A percentile compares a stretch with the other conserved stretches of the same genome.
Evolutionary conservation across 306 rosid species (phyloP).

Genomic region (Prunus padus): DNA sequence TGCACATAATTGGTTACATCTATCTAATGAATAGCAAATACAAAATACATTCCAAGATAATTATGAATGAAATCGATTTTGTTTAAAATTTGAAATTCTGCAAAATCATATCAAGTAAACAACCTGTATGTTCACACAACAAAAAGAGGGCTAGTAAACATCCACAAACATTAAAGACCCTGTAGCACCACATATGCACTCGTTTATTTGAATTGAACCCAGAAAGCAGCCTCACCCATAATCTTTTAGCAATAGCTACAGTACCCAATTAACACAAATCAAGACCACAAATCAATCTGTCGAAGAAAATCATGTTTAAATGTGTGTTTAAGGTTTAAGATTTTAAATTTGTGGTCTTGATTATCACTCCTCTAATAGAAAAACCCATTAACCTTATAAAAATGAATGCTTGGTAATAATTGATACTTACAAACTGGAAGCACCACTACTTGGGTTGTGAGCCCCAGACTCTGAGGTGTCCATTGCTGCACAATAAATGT

Average conservation of each 20-base stretch:
- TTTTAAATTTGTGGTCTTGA: not conserved
- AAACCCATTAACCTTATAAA: not conserved
- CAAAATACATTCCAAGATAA: not conserved
- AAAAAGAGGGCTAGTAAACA: too few species aligned
- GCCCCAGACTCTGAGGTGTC: slow-evolving; percentile 61
- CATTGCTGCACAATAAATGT: slow-evolving; percentile 47
- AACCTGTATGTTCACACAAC: not conserved
- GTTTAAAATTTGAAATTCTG: not conserved
- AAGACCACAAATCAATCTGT: not conserved
- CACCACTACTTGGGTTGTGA: slow-evolving; percentile 36
- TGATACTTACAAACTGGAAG: slow-evolving; percentile 47
- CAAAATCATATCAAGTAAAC: not conserved
- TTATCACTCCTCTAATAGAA: not conserved
- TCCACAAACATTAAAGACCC: not conserved
- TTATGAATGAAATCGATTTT: not conserved
- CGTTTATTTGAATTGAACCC: not conserved
- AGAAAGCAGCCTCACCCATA: not conserved
- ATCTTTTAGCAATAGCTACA: not conserved
- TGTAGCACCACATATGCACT: not conserved
- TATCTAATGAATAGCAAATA: not conserved
- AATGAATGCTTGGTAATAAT: not conserved
- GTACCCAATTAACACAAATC: too few species aligned
- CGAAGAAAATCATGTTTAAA: not conserved
- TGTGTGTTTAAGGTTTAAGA: not conserved
- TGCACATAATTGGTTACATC: not conserved